These are phyloP conservation scores for Trypanosoma caninum DNA, from an alignment of 208 protist species.

Conservation along the genomic window DNA sequence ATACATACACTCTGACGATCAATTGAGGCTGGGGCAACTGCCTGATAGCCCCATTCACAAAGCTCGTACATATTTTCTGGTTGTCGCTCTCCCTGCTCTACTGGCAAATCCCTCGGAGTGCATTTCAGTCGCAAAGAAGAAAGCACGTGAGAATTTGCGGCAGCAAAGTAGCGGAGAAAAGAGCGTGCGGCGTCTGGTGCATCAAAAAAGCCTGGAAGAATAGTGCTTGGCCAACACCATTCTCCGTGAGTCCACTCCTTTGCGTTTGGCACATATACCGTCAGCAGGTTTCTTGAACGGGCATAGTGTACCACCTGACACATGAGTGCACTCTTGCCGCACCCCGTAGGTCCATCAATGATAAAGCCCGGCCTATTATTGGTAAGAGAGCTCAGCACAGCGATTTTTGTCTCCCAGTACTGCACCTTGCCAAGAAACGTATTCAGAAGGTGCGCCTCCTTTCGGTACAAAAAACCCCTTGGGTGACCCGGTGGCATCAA, in stretches of 20 bases:
- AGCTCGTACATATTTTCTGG: slow-evolving; percentile 75
- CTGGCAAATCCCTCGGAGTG: slow-evolving; percentile 79
- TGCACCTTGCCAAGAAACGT: slow-evolving; percentile 85
- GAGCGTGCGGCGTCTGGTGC: slow-evolving; percentile 77
- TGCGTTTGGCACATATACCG: slow-evolving; percentile 85
- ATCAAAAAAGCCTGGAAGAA: slow-evolving; percentile 91
- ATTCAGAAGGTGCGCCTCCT: slow-evolving; percentile 88
- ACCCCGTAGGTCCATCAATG: slow-evolving; percentile 80
- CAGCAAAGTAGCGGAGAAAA: slow-evolving; percentile 80
- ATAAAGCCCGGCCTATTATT: slow-evolving; percentile 78
- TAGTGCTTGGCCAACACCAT: slow-evolving; percentile 90
- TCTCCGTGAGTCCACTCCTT: slow-evolving; percentile 89
- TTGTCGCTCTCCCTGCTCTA: slow-evolving; percentile 72
- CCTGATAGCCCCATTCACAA: slow-evolving; percentile 80
- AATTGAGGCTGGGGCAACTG: slow-evolving; percentile 77
- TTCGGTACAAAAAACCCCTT: slow-evolving; percentile 88
- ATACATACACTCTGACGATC: slow-evolving; percentile 87
- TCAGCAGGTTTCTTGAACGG: slow-evolving; percentile 61
- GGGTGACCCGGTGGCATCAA: slow-evolving; percentile 89
- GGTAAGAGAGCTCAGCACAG: slow-evolving; percentile 52
- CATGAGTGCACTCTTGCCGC: slow-evolving; percentile 87
- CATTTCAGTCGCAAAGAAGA: slow-evolving; percentile 60
- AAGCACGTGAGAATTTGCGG: slow-evolving; percentile 56
- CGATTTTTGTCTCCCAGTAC: slow-evolving; percentile 73
- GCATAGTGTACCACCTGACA: slow-evolving; percentile 88